These are phyloP conservation scores for Tilletia setariae DNA, from an alignment of 1,284 basidiomycete genomes.

Conservation along the genomic window DNA sequence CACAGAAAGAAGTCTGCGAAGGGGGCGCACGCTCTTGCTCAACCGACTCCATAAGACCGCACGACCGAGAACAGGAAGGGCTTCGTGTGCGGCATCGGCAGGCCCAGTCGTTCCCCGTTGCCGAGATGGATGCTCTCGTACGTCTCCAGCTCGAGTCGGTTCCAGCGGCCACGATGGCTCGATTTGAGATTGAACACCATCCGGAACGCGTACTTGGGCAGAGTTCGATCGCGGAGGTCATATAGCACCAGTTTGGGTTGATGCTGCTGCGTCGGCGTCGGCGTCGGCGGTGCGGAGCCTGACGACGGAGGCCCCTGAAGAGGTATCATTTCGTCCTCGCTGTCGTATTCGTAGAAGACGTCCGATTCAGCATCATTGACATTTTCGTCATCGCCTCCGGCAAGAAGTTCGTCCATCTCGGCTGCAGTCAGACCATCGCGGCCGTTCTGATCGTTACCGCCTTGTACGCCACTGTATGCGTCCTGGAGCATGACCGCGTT, in stretches of 20 bases:
- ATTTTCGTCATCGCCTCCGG: conserved; percentile 34
- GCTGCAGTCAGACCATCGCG: neutral
- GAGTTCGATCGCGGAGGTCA: conserved; percentile 32
- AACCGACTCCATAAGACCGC: conserved; percentile 10
- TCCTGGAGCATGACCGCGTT: neutral
- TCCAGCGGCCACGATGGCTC: neutral
- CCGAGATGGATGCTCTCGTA: conserved; percentile 14
- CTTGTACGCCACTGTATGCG: neutral
- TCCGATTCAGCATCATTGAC: conserved; percentile 28
- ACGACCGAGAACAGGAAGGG: conserved; percentile 12
- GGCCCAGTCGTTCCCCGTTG: conserved; percentile 5
- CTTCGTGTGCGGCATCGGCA: conserved; percentile 3
- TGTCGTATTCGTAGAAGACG: conserved; percentile 23
- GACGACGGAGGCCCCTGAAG: neutral
- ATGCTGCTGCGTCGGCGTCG: neutral
- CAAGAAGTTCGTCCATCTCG: conserved; percentile 18
- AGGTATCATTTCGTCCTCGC: neutral
- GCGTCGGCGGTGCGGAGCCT: neutral
- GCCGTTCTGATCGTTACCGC: neutral
- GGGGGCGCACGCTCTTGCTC: neutral
- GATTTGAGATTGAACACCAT: conserved; percentile 69
- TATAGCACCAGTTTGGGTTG: neutral
- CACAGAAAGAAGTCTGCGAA: too few relatives aligned
- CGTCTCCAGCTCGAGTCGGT: conserved; percentile 12
- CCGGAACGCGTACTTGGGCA: conserved; percentile 72